phyloP scores from a whole-genome alignment of 164 flowering plant species.

The Vitis labrusca region DNA sequence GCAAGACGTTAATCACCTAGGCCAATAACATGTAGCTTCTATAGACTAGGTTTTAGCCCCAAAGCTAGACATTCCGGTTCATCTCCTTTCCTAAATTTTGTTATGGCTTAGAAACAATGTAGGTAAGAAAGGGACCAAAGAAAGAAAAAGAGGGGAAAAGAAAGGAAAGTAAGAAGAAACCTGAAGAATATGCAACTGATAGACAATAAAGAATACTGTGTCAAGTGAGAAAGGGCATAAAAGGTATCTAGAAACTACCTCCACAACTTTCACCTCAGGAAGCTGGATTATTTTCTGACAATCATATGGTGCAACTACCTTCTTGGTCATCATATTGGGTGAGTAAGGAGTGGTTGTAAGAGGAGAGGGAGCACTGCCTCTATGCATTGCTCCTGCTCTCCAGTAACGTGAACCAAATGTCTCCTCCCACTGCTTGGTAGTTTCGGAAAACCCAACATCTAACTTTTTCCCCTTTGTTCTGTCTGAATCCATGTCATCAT shows the following conservation, averaged over 20 bases:
- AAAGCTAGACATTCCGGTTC: no score
- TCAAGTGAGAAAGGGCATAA: background rate
- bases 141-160: no score
- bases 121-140: no score
- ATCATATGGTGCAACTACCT: slow-evolving; percentile 21
- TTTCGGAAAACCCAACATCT: slow-evolving; percentile 81
- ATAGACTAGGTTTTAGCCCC: no score
- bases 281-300: slow-evolving; percentile 36
- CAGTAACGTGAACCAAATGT: slow-evolving; percentile 86
- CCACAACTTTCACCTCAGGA: slow-evolving; percentile 45
- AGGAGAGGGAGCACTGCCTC: slow-evolving; percentile 74
- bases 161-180: no score
- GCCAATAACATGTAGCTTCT: no score
- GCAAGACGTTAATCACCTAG: no score
- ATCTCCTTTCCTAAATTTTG: no score
- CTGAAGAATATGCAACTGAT: no score
- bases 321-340: slow-evolving; percentile 25
- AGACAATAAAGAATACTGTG: background rate
- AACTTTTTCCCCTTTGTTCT: slow-evolving; percentile 82
- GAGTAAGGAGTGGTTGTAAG: slow-evolving; percentile 44
- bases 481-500: slow-evolving; percentile 89
- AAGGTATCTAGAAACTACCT: slow-evolving; percentile 46
- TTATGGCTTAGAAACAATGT: no score
- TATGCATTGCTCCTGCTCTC: slow-evolving; percentile 94
- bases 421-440: slow-evolving; percentile 83